Evolutionary conservation across 805 yeast genomes (phyloP).

Genomic region (Wickerhamiella brachini): DNA sequence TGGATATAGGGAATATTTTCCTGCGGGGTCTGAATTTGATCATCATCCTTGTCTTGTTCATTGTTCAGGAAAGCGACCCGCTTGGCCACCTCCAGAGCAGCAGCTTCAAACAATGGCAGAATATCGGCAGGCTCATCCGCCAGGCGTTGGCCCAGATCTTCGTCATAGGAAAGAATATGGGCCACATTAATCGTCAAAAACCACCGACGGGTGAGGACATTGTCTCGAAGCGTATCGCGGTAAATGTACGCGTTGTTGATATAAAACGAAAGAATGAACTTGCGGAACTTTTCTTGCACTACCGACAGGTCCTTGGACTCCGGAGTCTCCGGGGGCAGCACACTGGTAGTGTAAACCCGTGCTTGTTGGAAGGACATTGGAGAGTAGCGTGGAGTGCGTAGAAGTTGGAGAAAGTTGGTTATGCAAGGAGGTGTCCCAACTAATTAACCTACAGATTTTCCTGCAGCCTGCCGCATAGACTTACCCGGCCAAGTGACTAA

Average conservation of each 20-base stretch:
- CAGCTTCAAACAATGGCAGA: constrained; percentile 68
- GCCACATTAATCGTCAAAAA: constrained; percentile 63
- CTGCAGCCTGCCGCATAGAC: neutral
- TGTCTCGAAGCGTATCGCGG: constrained; percentile 77
- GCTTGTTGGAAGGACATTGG: constrained; percentile 29
- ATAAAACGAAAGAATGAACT: constrained; percentile 75
- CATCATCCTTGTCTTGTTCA: neutral
- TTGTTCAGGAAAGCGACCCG: constrained; percentile 30
- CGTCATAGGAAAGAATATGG: constrained; percentile 77
- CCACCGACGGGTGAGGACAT: constrained; percentile 63
- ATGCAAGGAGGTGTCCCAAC: neutral
- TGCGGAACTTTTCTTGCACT: constrained; percentile 38
- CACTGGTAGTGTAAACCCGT: constrained; percentile 44
- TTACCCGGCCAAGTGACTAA: neutral
- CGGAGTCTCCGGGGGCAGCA: constrained; percentile 40
- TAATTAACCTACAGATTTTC: constrained; percentile 2
- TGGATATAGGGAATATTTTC: constrained; percentile 65
- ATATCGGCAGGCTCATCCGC: constrained; percentile 79
- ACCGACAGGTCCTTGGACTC: constrained; percentile 27
- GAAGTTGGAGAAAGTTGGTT: neutral
- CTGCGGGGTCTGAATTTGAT: constrained; percentile 33
- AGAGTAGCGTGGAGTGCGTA: neutral
- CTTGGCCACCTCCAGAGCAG: constrained; percentile 53
- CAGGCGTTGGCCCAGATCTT: constrained; percentile 71
- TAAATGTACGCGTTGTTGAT: constrained; percentile 70